phyloP scores from a whole-genome alignment of 257 asterid genomes.

The Fraxinus quadrangulata region DNA sequence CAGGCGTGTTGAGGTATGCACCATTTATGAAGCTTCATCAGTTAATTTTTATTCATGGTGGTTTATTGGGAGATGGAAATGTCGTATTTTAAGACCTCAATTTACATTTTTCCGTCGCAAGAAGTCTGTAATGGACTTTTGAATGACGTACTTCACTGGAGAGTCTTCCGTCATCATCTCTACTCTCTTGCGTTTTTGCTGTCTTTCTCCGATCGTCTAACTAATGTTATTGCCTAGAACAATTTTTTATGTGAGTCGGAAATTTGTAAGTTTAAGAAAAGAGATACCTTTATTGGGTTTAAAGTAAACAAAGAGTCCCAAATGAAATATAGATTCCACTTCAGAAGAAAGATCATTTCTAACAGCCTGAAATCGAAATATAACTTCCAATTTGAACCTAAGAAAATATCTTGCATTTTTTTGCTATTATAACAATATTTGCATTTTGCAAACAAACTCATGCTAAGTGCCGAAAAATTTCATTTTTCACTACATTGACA shows the following conservation, averaged over 20 bases:
- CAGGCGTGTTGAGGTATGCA: slow-evolving; percentile 87
- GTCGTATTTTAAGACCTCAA: background rate
- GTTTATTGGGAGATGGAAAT: background rate
- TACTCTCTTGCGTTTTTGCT: background rate
- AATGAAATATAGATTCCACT: background rate
- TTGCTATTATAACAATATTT: background rate
- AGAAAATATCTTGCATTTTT: background rate
- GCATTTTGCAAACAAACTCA: background rate
- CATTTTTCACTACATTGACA: background rate
- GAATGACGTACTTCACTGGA: background rate
- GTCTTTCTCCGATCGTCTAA: background rate
- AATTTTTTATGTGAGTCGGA: background rate
- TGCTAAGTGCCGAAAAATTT: no score
- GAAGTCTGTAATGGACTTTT: no score
- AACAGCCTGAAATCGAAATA: background rate
- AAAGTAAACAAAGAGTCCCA: background rate
- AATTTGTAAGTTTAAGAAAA: background rate
- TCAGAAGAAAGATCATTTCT: background rate
- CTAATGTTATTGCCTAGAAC: background rate
- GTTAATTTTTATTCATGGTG: slow-evolving; percentile 15
- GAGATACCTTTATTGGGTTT: background rate
- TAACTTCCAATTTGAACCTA: background rate
- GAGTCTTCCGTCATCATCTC: background rate
- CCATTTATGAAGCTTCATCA: slow-evolving; percentile 2
- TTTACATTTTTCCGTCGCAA: no score